Evolutionary conservation across 345 rosid genomes (phyloP), one percentile per base, ranked within the genome.

Genomic region (Sonneratia alba): DNA sequence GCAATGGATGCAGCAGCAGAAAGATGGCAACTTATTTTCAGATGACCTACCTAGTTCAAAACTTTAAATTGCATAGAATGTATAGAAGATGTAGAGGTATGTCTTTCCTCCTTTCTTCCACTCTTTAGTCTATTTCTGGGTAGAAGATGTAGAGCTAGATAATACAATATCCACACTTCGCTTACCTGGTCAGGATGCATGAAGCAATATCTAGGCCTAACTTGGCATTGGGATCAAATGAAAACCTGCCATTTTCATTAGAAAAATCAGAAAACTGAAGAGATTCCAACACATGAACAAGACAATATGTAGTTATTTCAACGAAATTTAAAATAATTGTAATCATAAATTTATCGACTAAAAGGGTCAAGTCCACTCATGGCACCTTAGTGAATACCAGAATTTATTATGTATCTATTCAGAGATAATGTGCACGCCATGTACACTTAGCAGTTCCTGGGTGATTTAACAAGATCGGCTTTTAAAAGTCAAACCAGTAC

Each of bases 201-300:
- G 98, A 93, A 69, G 98, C 98, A 66, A 93, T 83, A 74, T 89
- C 87, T 70, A 93, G 85, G 70, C 98, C 98, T 82, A 93, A 81
- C 75, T 88, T 84, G 51, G 84, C 79, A 64, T 80, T 76, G 65
- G 98, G 89, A 81, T 91, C 98, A 82, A 93, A 93, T 64, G 96
- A 85, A 82, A 93, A 91, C 88, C 97, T 91, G 77, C 43, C 72
- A 81, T 76, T 74, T 78, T 62, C 48, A 75, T 73, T 45, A 68
- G 43, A 48, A 49, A 43, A 70, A 72, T 69, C 56, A 36, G 64
- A 47, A 66, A 4, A 37, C 8, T 64, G 67, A 64, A 64, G 40
- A 37, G 19, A 62, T 15, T 5, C 10, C 67, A 27, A 27, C 10
- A 14, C 21, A 27, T 64, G 38, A 64, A 64, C 22, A 53, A 36